A percentile compares a stretch with the other conserved stretches of the same genome.
Evolutionary conservation across 2,329 filamentous ascomycete genomes (phyloP).

Genomic region (Neofusicoccum sp.): DNA sequence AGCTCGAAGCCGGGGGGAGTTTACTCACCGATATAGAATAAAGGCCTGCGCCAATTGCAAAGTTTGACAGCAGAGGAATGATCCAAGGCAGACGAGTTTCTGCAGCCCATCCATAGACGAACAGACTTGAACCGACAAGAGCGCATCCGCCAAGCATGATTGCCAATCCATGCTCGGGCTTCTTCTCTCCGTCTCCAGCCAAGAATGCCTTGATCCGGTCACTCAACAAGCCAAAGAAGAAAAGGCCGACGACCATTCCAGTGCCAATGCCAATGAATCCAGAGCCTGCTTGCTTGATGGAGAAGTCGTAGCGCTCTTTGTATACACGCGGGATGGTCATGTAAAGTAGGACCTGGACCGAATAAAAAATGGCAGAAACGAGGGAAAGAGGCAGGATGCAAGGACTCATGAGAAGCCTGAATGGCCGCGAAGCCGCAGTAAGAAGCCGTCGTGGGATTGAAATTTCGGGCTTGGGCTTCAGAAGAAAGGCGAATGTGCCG

Average conservation of each 20-base stretch:
- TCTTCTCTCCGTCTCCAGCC: background rate
- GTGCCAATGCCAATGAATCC: constrained; percentile 19
- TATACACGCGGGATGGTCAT: constrained; percentile 25
- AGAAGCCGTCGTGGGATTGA: background rate
- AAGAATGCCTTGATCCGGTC: background rate
- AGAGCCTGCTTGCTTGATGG: background rate
- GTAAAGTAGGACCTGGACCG: constrained; percentile 26
- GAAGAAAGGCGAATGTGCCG: constrained; percentile 53
- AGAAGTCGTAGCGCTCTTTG: constrained; percentile 11
- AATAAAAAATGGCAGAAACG: constrained; percentile 22
- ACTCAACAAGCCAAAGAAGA: constrained; percentile 9
- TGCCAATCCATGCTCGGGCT: background rate
- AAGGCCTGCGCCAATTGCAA: background rate
- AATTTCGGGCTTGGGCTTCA: constrained; percentile 27
- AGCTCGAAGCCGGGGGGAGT: background rate
- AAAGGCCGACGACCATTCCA: constrained; percentile 1
- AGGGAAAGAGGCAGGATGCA: constrained; percentile 26
- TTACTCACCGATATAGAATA: background rate
- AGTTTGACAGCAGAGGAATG: background rate
- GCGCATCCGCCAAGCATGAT: background rate
- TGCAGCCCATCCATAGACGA: background rate
- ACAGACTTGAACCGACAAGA: background rate
- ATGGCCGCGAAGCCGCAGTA: constrained; percentile 29
- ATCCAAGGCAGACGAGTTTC: background rate
- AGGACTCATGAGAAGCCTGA: constrained; percentile 30